Conservation (phyloP, 805 yeast genomes). For the Starmerella stellata region DNA sequence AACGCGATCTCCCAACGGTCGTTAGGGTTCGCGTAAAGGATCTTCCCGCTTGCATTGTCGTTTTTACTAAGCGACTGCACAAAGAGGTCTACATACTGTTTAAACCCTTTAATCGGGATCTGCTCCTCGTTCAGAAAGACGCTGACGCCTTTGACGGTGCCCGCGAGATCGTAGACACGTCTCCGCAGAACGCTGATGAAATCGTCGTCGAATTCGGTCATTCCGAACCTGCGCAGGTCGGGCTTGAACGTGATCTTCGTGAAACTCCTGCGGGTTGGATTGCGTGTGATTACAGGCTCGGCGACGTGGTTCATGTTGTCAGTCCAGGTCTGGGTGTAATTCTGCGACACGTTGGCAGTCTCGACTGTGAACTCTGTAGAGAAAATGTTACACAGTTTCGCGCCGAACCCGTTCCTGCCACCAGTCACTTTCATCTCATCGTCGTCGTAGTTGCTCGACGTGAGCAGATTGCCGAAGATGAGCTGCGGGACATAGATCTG, state of each 20-base stretch:
- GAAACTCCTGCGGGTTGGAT: constrained; percentile 35
- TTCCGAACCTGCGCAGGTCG: constrained; percentile 64
- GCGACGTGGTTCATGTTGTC: constrained; percentile 66
- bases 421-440: constrained; percentile 91
- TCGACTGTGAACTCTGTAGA: constrained; percentile 73
- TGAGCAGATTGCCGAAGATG: constrained; percentile 84
- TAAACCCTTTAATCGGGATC: constrained; percentile 56
- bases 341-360: constrained; percentile 64
- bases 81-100: constrained; percentile 74
- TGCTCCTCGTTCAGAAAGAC: constrained; percentile 62
- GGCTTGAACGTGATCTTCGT: constrained; percentile 81
- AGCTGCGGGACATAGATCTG: constrained; percentile 86
- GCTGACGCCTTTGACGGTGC: constrained; percentile 68
- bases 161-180: constrained; percentile 90
- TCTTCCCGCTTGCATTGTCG: constrained; percentile 23
- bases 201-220: constrained; percentile 72
- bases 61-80: constrained; percentile 47
- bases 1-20: constrained; percentile 95
- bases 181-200: constrained; percentile 68
- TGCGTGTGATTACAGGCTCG: constrained; percentile 50
- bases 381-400: constrained; percentile 88
- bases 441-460: constrained; percentile 92
- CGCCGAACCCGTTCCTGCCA: constrained; percentile 97
- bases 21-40: constrained; percentile 62
- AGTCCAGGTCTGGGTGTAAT: constrained; percentile 71